phyloP scores from a whole-genome alignment of 2,329 filamentous ascomycete species.

The Aureobasidium lini region DNA sequence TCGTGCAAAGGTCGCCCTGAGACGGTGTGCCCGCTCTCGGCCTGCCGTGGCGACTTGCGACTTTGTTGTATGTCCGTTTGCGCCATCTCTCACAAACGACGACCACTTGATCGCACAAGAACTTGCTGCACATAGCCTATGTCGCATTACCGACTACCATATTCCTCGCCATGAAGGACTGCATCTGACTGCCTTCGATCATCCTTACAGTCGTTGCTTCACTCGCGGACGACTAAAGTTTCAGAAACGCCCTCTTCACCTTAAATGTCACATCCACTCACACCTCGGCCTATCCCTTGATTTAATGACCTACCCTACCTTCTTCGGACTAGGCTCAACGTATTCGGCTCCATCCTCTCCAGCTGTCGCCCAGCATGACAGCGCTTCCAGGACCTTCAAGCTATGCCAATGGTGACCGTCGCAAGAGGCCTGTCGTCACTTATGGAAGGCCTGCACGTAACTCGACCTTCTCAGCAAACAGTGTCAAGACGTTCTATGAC shows the following conservation, averaged over 20 bases:
- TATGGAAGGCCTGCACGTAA: conserved; percentile 31
- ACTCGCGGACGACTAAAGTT: not conserved
- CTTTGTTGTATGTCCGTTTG: conserved; percentile 3
- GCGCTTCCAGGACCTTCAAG: not conserved
- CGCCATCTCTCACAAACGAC: not conserved
- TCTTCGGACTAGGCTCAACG: not conserved
- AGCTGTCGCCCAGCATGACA: not conserved
- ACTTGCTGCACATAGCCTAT: not conserved
- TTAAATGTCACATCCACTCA: not conserved
- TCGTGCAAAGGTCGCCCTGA: not conserved
- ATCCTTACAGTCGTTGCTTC: not conserved
- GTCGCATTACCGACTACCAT: not conserved
- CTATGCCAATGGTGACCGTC: not conserved
- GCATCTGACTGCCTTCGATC: not conserved
- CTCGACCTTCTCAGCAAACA: conserved; percentile 13
- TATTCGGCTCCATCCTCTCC: not conserved
- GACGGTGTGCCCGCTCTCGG: not conserved
- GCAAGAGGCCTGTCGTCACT: conserved; percentile 30
- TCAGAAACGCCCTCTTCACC: not conserved
- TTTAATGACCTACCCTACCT: not conserved
- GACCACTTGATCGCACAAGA: not conserved
- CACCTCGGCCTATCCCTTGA: not conserved
- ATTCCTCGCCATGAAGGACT: not conserved
- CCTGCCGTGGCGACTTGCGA: not conserved
- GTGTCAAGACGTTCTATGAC: conserved; percentile 2